Conservation (phyloP, 306 rosid species). For the Corylus avellana region DNA sequence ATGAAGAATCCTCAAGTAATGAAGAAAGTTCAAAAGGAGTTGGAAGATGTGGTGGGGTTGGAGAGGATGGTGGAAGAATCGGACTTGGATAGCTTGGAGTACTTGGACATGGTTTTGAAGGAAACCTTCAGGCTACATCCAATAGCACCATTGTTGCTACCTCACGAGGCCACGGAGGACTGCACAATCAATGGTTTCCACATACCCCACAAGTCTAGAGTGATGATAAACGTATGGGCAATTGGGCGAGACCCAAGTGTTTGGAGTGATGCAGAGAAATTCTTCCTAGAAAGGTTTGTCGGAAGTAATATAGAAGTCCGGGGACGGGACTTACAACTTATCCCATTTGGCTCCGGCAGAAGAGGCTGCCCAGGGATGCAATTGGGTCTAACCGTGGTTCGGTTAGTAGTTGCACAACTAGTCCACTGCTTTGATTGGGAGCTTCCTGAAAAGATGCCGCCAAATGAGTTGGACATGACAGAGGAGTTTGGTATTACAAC, state of each 20-base stretch:
- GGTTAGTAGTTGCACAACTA: constrained; percentile 34
- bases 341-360: constrained; percentile 17
- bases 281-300: background rate
- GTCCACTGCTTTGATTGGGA: constrained; percentile 45
- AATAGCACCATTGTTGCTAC: constrained; percentile 55
- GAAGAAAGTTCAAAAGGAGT: constrained; percentile 57
- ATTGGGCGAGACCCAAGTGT: constrained; percentile 17
- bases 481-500: constrained; percentile 33
- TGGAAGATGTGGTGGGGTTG: constrained; percentile 51
- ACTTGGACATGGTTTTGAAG: constrained; percentile 56
- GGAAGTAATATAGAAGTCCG: background rate
- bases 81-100: constrained; percentile 46
- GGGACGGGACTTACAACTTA: constrained; percentile 7
- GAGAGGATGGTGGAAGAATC: constrained; percentile 60
- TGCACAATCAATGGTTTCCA: constrained; percentile 39
- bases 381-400: constrained; percentile 24
- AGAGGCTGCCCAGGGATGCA: constrained; percentile 19
- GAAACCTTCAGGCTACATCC: constrained; percentile 68
- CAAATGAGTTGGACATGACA: constrained; percentile 38
- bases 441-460: constrained; percentile 33
- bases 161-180: constrained; percentile 54
- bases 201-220: background rate
- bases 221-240: constrained; percentile 10
- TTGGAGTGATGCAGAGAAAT: constrained; percentile 10
- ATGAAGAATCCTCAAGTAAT: constrained; percentile 52